A percentile compares a stretch with the other conserved stretches of the same genome.
These are phyloP conservation scores for Phyllosticta capitalensis DNA, from an alignment of 2,329 filamentous ascomycete species.

Conservation along the genomic window DNA sequence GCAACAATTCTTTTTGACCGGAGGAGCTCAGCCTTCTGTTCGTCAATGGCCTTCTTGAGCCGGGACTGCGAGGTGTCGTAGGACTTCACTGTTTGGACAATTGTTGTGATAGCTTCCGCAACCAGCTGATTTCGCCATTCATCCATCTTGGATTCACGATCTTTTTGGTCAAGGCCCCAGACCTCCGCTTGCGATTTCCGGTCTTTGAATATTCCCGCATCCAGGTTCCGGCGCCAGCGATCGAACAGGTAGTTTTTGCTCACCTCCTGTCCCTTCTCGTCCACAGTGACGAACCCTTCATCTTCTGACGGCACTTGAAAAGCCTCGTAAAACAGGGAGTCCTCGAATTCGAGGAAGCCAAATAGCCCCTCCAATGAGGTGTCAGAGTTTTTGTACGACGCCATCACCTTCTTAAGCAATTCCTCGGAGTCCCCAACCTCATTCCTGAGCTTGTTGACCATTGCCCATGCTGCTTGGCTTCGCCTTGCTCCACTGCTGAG, in stretches of 20 bases:
- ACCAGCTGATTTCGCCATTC: conserved; percentile 27
- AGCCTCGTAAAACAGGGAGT: conserved; percentile 45
- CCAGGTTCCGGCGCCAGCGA: conserved; percentile 42
- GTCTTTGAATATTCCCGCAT: conserved; percentile 36
- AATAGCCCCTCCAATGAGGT: conserved; percentile 22
- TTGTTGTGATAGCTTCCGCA: conserved; percentile 39
- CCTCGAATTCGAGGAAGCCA: conserved; percentile 45
- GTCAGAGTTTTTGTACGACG: background rate
- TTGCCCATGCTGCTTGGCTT: conserved; percentile 25
- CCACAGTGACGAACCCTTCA: conserved; percentile 41
- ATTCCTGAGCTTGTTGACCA: conserved; percentile 35
- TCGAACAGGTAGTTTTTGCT: conserved; percentile 41
- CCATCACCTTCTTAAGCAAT: background rate
- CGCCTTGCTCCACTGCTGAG: conserved; percentile 28
- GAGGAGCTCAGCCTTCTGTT: conserved; percentile 30
- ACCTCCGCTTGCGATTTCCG: conserved; percentile 26
- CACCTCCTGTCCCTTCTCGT: conserved; percentile 37
- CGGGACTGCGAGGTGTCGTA: conserved; percentile 29
- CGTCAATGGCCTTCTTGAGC: conserved; percentile 24
- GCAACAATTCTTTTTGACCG: conserved; percentile 52
- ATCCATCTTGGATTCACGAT: conserved; percentile 26
- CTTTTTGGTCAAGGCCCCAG: conserved; percentile 42
- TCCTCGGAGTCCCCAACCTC: conserved; percentile 25
- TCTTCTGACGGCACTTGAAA: conserved; percentile 41
- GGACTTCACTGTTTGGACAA: conserved; percentile 30